Base-by-base conservation (phyloP, 2,329 filamentous ascomycete genomes). In the Ophiocordyceps camponoti-floridani region DNA sequence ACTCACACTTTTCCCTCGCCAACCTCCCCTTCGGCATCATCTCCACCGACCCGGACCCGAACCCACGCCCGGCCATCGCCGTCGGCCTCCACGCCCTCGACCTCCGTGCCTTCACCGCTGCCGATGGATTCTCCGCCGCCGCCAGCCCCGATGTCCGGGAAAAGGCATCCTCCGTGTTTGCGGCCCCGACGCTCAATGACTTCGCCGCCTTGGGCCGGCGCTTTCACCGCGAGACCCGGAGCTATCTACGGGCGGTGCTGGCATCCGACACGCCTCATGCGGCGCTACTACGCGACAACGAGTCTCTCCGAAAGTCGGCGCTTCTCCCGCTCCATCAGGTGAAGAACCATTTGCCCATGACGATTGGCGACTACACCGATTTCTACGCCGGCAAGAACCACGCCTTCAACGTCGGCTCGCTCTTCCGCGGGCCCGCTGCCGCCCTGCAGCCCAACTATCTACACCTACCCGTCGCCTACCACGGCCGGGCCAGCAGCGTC, bases 1-100 rank as follows among this genome's bases (percentile, higher is more conserved):
- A 48, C 18, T 54, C 52, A 10, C 48, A 51, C 52, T 88, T 87
- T 62, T 85, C 83, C 7, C 65, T 89, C 43, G 75, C 79, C 54
- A 91, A 91, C 57, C 80, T 91, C 45, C 84, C 84, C 1, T 89
- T 89, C 55, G 84, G 84, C 54, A 78, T 91, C 64, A 84, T 91
- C 56, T 81, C 77, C 26, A 81, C 80, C 1, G 50, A 67, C 2
- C 59, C 66, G 5, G 67, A 74, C 47, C 53, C 67, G 8, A 67
- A 66, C 26, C 80, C 70, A 1, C 77, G 78, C 26, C 71, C 77
- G 9, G 84, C 82, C n/a, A 64, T 84, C 47, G 82, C 82, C 9
- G 82, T 91, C 52, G 84, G 84, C 43, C 71, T 79, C 27, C 66
- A 83, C 59, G 82, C 77, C 0, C 63, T 91, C 42, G 82, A 89